Conservation (phyloP, 768 basidiomycete species). For the Mycena kentingensis region DNA sequence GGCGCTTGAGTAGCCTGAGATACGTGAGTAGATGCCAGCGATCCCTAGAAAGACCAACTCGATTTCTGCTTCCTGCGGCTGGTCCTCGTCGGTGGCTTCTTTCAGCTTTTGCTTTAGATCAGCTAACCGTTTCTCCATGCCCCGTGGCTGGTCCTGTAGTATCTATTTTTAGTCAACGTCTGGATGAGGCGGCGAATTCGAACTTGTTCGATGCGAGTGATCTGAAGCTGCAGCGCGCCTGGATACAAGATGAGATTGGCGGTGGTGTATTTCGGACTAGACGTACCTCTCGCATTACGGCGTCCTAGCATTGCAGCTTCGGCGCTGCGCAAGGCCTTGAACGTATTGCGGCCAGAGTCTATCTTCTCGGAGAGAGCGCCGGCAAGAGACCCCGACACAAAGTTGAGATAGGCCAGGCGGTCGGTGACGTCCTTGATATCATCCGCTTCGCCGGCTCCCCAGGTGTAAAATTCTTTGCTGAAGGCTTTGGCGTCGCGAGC, state of each 20-base stretch:
- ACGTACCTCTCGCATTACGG: not conserved
- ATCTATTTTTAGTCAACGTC: no score
- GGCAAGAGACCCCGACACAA: constrained; percentile 69
- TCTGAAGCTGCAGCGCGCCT: constrained; percentile 57
- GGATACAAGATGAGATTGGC: no score
- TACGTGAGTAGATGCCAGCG: not conserved
- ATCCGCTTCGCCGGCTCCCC: constrained; percentile 71
- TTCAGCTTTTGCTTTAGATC: constrained; percentile 73
- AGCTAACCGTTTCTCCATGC: constrained; percentile 63
- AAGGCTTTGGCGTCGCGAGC: constrained; percentile 67
- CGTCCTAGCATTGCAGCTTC: constrained; percentile 43
- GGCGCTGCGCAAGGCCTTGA: constrained; percentile 74
- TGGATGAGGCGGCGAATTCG: no score
- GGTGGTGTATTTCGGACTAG: no score
- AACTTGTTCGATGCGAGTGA: constrained; percentile 66
- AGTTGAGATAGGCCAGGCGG: constrained; percentile 80
- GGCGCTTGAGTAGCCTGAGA: constrained; percentile 65
- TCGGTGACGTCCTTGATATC: constrained; percentile 82
- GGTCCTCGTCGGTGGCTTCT: constrained; percentile 65
- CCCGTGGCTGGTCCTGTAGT: constrained; percentile 63
- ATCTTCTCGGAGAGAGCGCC: constrained; percentile 61
- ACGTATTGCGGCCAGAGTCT: constrained; percentile 60
- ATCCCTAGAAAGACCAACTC: not conserved
- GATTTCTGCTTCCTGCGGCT: constrained; percentile 67
- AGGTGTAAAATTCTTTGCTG: constrained; percentile 84